Conservation (phyloP, 2,329 filamentous ascomycete species). For the Colletotrichum sp. region DNA sequence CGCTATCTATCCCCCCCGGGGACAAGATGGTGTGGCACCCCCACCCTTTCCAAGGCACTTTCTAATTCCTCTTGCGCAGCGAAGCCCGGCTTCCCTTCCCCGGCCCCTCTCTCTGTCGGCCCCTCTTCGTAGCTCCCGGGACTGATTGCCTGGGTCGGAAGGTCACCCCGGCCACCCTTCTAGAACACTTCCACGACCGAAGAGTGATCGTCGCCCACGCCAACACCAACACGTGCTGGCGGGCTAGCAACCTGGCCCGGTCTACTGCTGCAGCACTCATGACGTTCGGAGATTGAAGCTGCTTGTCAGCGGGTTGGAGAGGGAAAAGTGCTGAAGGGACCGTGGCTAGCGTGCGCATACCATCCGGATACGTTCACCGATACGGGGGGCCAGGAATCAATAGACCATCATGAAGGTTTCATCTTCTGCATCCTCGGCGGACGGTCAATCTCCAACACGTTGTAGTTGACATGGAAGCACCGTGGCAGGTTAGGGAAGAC, state of each 20-base stretch:
- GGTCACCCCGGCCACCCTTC: background rate
- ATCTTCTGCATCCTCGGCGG: background rate
- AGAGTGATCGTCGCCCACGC: background rate
- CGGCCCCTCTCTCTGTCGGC: background rate
- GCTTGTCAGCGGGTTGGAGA: background rate
- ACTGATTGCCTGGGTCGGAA: conserved; percentile 1
- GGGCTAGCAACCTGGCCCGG: background rate
- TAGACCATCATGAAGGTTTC: background rate
- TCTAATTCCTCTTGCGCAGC: background rate
- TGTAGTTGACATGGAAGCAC: background rate
- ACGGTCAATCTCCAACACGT: background rate
- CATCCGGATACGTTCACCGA: background rate
- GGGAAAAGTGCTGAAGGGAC: background rate
- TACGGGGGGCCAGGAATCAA: background rate
- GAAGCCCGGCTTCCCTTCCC: background rate
- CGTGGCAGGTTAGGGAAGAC: background rate
- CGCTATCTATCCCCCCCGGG: background rate
- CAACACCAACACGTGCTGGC: background rate
- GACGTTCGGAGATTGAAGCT: background rate
- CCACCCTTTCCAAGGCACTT: background rate
- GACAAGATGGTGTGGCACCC: background rate
- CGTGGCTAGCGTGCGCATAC: background rate
- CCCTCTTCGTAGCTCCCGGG: conserved; percentile 5
- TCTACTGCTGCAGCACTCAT: background rate
- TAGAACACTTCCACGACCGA: conserved; percentile 8